Evolutionary conservation across 805 yeast genomes (phyloP), one percentile per base, ranked within the genome.

Genomic region (Kuraishia capsulata): DNA sequence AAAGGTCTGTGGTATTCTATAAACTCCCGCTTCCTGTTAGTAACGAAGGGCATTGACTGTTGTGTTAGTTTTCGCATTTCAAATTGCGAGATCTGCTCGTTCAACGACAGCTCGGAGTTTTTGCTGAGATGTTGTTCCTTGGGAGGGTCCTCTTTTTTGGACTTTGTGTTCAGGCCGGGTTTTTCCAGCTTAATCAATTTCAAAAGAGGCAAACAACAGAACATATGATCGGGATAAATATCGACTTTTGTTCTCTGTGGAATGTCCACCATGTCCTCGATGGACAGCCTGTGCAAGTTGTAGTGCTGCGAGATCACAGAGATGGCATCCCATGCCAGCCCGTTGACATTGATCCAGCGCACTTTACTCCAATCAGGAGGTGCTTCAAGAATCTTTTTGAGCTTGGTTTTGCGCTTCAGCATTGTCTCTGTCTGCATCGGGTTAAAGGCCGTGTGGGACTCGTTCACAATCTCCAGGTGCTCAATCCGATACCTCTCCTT

Each of bases 181-280:
- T 40, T 45, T 30, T 51, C 46, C 33, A 51, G 48, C 21, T 56
- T 59, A 5, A 69, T 57, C 34, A 76, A 55, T 39, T 71, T 68
- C 39, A 72, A 61, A 40, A 76, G 43, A 3, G 82, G 81, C 33
- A 76, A 46, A 20, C 76, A 73, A 38, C 73, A 68, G 52, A 75
- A 76, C n/a, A 71, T 43, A 44, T 71, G 78, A 24, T 54, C 57
- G 3, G 69, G 63, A 43, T 71, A 76, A n/a, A 66, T 54, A 44
- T 76, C 81, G 32, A 66, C 62, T 45, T 76, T 76, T 0, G 81
- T 73, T 20, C 82, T 56, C 41, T 73, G 79, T 4, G 81, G 81
- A 20, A 74, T 64, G 52, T 76, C 81, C 33, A 76, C 69, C 76
- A 76, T 67, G 49, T 76, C 81, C 49, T 76, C 82, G 33, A 76